Base-by-base conservation (phyloP, 768 basidiomycete species). In the Lactarius indigo region DNA sequence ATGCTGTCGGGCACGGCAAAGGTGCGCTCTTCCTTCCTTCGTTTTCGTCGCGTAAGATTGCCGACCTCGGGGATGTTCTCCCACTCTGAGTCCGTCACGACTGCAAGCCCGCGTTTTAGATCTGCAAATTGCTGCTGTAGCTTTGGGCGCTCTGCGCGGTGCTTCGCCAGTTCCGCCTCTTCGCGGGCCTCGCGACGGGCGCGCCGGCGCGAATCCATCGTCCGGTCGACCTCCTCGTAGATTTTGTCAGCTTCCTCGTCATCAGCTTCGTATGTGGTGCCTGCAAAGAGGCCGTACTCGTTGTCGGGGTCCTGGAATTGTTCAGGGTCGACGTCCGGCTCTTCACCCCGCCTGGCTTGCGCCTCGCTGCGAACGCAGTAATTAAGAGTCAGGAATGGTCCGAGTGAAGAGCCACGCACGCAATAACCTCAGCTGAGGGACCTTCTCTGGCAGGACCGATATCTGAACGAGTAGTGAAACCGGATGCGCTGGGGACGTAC, bases 371-470 rank as follows among this genome's bases (percentile, higher is more conserved):
- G 33, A 52, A 52, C 23, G 33, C 17, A 64, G 15, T 50, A 55
- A 55, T 64, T 57, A 62, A 63, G 68, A n/a, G 61, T 15, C 63
- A 50, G 26, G 60, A 57, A 20, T 1, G n/a, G 8, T 5, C 6
- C 5, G 20, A 0, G 47, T 52, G 56, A 50, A 37, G n/a, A 17
- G 20, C 18, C 18, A 84, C 90, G 58, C 71, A 93, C 89, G 93
- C 96, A 59, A 96, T 82, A 0, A 88, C 87, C 78, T 96, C 94
- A 37, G 94, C 95, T 20, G 92, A 92, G 0, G 96, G 94, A 0
- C 94, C 94, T 74, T 97, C 96, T 76, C 97, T 82, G 9, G 97
- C 97, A 41, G 97, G 97, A 74, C 97, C 97, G 66, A 99, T 98
- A 87, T 98, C 97, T 50, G 94, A 96, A 57, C 96, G 90, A 7